Percentiles rank a stretch among this genome's conserved stretches.
These are phyloP conservation scores for Suhomyces kilbournensis DNA, from an alignment of 805 yeast species.

Conservation along the genomic window DNA sequence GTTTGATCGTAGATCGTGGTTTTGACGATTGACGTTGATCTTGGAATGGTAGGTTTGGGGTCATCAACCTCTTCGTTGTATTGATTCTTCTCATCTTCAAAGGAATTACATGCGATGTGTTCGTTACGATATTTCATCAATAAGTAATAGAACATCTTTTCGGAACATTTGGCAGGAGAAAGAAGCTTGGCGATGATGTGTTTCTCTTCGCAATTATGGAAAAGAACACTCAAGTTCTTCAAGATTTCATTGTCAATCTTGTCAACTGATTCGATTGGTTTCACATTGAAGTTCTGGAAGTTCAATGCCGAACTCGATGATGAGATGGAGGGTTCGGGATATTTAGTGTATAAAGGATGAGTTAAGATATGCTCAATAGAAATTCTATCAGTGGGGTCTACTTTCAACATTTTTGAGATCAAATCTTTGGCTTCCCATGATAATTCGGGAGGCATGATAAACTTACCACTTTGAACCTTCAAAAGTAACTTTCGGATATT, in stretches of 20 bases:
- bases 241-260: slow-evolving; percentile 72
- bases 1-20: slow-evolving; percentile 34
- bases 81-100: slow-evolving; percentile 8
- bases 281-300: slow-evolving; percentile 21
- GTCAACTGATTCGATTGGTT: slow-evolving; percentile 35
- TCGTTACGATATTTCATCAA: slow-evolving; percentile 71
- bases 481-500: slow-evolving; percentile 81
- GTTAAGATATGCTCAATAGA: slow-evolving; percentile 68
- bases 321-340: slow-evolving; percentile 42
- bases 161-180: slow-evolving; percentile 60
- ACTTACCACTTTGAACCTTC: slow-evolving; percentile 89
- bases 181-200: slow-evolving; percentile 52
- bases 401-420: slow-evolving; percentile 74
- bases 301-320: slow-evolving; percentile 6
- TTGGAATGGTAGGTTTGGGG: slow-evolving; percentile 31
- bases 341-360: slow-evolving; percentile 81
- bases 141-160: slow-evolving; percentile 77
- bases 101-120: slow-evolving; percentile 33
- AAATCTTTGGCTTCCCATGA: slow-evolving; percentile 86
- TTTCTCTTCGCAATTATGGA: slow-evolving; percentile 70
- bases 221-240: slow-evolving; percentile 70
- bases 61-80: slow-evolving; percentile 25
- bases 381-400: slow-evolving; percentile 78
- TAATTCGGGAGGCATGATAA: slow-evolving; percentile 75
- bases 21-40: slow-evolving; percentile 39